phyloP scores from a whole-genome alignment of 1,284 basidiomycete genomes.

The Boletus smithii region DNA sequence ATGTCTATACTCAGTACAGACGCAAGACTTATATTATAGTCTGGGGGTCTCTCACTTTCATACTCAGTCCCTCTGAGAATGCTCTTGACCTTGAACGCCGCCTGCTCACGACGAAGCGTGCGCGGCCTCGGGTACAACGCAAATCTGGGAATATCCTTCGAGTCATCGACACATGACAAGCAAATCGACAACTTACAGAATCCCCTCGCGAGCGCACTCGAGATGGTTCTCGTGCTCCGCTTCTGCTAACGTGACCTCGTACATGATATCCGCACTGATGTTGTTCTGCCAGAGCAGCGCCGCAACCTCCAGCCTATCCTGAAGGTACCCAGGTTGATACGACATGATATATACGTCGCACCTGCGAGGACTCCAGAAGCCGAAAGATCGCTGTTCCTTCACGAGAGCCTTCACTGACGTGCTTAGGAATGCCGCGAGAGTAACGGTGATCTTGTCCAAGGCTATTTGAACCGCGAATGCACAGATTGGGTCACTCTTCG shows the following conservation, averaged over 20 bases:
- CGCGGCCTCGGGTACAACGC: constrained; percentile 66
- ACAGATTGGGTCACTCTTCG: constrained; percentile 51
- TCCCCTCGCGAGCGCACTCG: constrained; percentile 73
- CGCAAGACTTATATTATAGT: background rate
- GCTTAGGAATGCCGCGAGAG: constrained; percentile 70
- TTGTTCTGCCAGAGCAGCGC: constrained; percentile 76
- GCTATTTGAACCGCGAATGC: constrained; percentile 78
- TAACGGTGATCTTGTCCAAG: constrained; percentile 74
- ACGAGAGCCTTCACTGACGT: constrained; percentile 65
- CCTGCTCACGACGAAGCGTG: constrained; percentile 52
- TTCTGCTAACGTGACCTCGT: constrained; percentile 65
- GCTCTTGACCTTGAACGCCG: constrained; percentile 78
- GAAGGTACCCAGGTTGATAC: constrained; percentile 70
- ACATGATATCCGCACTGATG: constrained; percentile 86
- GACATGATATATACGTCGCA: constrained; percentile 85
- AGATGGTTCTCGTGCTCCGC: constrained; percentile 60
- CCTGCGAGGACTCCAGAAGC: constrained; percentile 81
- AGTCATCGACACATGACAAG: background rate
- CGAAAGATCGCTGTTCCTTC: constrained; percentile 80
- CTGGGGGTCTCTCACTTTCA: constrained; percentile 49
- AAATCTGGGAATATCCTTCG: constrained; percentile 46
- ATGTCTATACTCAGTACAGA: background rate
- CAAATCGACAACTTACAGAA: constrained; percentile 51
- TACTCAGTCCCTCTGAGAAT: constrained; percentile 71
- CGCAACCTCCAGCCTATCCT: constrained; percentile 76